Conservation (phyloP, 345 rosid genomes). For the Citrus hindsii region DNA sequence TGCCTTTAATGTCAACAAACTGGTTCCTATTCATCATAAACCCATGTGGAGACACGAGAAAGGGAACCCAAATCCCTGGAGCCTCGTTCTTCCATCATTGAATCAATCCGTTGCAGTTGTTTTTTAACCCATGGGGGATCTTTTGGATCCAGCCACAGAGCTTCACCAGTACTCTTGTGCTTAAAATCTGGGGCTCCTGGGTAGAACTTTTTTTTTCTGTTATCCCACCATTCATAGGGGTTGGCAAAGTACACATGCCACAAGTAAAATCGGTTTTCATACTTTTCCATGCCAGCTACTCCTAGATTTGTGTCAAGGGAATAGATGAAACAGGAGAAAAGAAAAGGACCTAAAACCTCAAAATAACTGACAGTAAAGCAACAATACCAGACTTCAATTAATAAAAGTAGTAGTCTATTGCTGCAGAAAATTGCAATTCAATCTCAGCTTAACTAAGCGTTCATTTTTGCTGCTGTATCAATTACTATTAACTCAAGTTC, state of each 20-base stretch:
- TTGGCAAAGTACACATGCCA: constrained; percentile 74
- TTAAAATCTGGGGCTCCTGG: constrained; percentile 62
- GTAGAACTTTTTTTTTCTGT: constrained; percentile 48
- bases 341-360: background rate
- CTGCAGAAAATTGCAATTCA: background rate
- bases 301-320: constrained; percentile 22
- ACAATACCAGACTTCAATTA: background rate
- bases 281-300: constrained; percentile 22
- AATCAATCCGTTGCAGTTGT: constrained; percentile 59
- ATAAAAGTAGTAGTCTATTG: background rate
- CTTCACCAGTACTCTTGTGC: constrained; percentile 68
- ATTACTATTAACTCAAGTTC: background rate
- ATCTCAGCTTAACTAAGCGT: background rate
- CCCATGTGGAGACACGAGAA: constrained; percentile 37
- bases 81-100: constrained; percentile 29
- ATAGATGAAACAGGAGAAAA: background rate
- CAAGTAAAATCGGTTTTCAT: constrained; percentile 37
- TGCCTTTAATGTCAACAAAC: background rate
- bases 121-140: constrained; percentile 66
- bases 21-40: constrained; percentile 32
- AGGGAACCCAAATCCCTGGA: constrained; percentile 14
- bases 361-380: background rate
- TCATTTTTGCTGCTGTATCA: background rate
- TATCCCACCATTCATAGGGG: constrained; percentile 88
- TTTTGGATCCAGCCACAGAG: constrained; percentile 53